Percentiles rank a stretch among this genome's conserved stretches.
Evolutionary conservation across 2,329 filamentous ascomycete genomes (phyloP).

Genomic region (Colletotrichum chrysophilum): DNA sequence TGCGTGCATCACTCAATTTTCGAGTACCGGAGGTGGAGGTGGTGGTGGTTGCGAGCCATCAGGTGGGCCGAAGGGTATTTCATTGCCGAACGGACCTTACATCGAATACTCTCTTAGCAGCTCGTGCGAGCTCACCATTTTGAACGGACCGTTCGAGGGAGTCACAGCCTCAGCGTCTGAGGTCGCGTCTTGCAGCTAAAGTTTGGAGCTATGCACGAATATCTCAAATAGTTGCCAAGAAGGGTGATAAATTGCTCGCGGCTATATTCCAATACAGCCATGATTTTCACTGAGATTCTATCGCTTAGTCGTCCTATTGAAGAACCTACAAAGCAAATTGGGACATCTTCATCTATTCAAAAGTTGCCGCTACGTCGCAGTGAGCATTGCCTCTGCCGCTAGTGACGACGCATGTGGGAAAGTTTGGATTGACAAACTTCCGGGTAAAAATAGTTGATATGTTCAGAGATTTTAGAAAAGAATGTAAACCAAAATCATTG

Average conservation of each 20-base stretch:
- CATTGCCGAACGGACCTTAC: not conserved
- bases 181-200: not conserved
- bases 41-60: not conserved
- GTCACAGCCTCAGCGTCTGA: not conserved
- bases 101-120: not conserved
- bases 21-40: not conserved
- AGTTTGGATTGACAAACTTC: no score
- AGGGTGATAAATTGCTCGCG: not conserved
- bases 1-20: not conserved
- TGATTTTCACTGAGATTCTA: no score
- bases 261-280: no score
- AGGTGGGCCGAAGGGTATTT: not conserved
- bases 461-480: no score
- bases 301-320: no score
- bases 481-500: no score
- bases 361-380: no score
- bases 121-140: not conserved
- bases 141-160: not conserved
- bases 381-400: no score
- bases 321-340: no score
- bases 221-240: not conserved
- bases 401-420: no score
- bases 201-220: fast-evolving
- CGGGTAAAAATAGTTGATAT: no score
- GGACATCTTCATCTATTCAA: no score